Base-by-base conservation (phyloP, 2,329 filamentous ascomycete genomes). In the Penicillium crustosum region DNA sequence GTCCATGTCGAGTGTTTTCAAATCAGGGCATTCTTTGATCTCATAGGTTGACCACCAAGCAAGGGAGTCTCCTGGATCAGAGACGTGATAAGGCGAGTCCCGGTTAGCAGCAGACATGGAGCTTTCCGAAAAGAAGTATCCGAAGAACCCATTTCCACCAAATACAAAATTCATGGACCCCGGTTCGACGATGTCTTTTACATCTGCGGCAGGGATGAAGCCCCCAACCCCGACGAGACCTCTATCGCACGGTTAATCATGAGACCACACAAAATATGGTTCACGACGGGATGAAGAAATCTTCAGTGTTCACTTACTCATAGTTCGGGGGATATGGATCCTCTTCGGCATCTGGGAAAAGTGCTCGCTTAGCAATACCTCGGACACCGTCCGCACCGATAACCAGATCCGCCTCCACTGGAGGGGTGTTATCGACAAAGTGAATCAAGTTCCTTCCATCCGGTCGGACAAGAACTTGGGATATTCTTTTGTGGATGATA, bases 141-240 rank as follows among this genome's bases (percentile, higher is more conserved):
- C 80, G 60, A 82, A 82, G 63, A 82, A 82, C 0, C 81, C 80
- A 51, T 79, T 80, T 0, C 75, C 71, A 2, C 80, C 79, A 55
- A 81, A 80, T 0, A 76, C 68, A 44, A 82, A 71, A 39, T 71
- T 73, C 73, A 81, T 78, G 1, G 69, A 68, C 6, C 73, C 74
- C 19, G 70, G 57, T 12, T 75, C 69, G 19, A 80, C 65, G 2
- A 71, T 53, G 1, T 57, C 45, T 36, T 63, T 62, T 17, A 75
- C 56, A 39, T 68, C 61, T 4, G 62, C 58, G 0, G 69, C 59
- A n/a, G 73, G 68, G 29, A 79, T 60, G 57, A 81, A 79, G 13
- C 79, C 78, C 21, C 79, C 79, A n/a, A 82, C 71, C 10, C 79
- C 78, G 4, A 76, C 72, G 15, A 79, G 66, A 19, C 76, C 76